phyloP scores from a whole-genome alignment of 306 rosid genomes.

The Gastrolobium bilobum region DNA sequence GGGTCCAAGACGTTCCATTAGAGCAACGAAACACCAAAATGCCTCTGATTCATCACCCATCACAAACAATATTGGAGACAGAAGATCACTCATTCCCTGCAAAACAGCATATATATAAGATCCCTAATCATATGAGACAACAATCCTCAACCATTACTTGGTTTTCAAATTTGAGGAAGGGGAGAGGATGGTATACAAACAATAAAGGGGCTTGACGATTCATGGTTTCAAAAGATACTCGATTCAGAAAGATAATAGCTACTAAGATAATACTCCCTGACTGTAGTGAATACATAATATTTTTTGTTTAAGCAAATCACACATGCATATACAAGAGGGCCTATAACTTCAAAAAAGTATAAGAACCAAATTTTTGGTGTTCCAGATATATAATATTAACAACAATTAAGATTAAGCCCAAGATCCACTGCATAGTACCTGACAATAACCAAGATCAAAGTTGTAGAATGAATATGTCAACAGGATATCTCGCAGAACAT shows the following conservation, averaged over 20 bases:
- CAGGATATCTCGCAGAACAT: constrained; percentile 82
- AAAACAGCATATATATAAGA: constrained; percentile 44
- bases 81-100: constrained; percentile 99
- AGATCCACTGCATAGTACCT: constrained; percentile 65
- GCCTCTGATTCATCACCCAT: constrained; percentile 91
- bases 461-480: constrained; percentile 97
- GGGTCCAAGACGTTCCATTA: constrained; percentile 97
- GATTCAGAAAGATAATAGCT: constrained; percentile 35
- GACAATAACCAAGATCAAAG: constrained; percentile 99
- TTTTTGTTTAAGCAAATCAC: constrained; percentile 32
- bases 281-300: constrained; percentile 19
- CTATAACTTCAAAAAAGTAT: not conserved
- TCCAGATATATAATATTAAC: not conserved
- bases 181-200: constrained; percentile 4
- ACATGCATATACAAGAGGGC: not conserved
- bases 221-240: constrained; percentile 24
- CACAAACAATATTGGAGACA: constrained; percentile 90
- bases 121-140: constrained; percentile 17
- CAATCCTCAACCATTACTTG: constrained; percentile 11
- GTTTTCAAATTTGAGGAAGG: not conserved
- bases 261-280: constrained; percentile 34
- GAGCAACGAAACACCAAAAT: constrained; percentile 97
- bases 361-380: constrained; percentile 15
- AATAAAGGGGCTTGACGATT: constrained; percentile 19
- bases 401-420: constrained; percentile 25